Evolutionary conservation across 1,284 basidiomycete genomes (phyloP).

Genomic region (Leccinum subspadiceum): DNA sequence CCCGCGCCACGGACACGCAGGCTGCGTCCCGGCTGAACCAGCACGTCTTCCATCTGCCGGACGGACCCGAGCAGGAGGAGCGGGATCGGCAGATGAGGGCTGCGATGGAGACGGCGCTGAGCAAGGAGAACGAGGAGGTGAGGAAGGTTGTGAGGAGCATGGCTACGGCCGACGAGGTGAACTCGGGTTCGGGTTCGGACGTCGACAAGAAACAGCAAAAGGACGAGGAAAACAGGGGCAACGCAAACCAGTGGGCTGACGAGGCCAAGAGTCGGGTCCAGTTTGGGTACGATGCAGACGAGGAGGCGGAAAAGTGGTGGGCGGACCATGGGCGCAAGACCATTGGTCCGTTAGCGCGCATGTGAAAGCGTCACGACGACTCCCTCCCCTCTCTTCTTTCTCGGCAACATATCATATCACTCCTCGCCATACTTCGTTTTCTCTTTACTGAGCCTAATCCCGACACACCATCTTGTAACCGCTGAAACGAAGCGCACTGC

Average conservation of each 20-base stretch:
- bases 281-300: constrained; percentile 53
- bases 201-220: constrained; percentile 43
- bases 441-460: not conserved
- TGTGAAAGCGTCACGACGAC: constrained; percentile 4
- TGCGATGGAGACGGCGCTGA: constrained; percentile 44
- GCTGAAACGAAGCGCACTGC: not conserved
- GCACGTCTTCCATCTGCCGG: constrained; percentile 51
- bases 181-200: not conserved
- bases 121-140: constrained; percentile 20
- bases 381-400: not conserved
- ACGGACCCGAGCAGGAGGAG: constrained; percentile 51
- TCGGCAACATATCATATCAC: not conserved
- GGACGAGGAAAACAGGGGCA: constrained; percentile 47
- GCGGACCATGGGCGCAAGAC: constrained; percentile 19
- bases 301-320: constrained; percentile 50
- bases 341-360: constrained; percentile 9
- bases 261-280: constrained; percentile 41
- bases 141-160: constrained; percentile 7
- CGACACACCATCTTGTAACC: not conserved
- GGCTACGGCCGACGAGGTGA: not conserved
- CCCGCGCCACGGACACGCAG: constrained; percentile 49
- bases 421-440: not conserved
- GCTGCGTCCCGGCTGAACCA: constrained; percentile 49
- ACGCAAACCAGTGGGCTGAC: constrained; percentile 54
- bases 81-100: constrained; percentile 50